phyloP scores from a whole-genome alignment of 148 eudicot species.

The Rheum nobile region DNA sequence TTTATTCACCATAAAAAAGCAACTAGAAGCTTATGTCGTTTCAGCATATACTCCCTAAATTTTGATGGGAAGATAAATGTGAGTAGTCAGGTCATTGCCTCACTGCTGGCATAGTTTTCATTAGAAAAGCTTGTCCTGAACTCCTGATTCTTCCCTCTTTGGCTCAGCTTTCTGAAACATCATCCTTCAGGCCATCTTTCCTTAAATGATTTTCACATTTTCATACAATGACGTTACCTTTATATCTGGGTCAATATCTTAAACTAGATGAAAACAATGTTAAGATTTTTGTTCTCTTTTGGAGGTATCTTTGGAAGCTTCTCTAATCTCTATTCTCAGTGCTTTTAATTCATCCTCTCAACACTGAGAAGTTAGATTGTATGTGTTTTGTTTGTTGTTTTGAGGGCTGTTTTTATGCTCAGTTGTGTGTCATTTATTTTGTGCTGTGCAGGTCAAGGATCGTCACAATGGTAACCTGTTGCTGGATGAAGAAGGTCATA shows the following conservation, averaged over 20 bases:
- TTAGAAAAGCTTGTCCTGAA: background rate
- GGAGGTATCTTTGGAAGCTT: background rate
- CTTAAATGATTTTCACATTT: background rate
- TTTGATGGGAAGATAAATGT: background rate
- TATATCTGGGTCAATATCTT: background rate
- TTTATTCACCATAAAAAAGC: background rate
- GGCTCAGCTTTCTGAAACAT: background rate
- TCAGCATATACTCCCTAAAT: background rate
- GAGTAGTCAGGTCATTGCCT: background rate
- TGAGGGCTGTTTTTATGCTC: background rate
- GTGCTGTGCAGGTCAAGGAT: constrained; percentile 63
- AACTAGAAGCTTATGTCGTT: background rate
- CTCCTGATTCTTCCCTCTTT: background rate
- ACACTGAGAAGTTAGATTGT: background rate
- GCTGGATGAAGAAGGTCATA: constrained; percentile 98
- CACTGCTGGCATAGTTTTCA: background rate
- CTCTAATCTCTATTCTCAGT: background rate
- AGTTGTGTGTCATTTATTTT: constrained; percentile 4
- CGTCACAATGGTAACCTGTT: constrained; percentile 96
- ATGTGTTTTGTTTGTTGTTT: background rate
- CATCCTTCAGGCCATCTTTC: background rate
- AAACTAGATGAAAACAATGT: background rate
- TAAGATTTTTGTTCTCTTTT: background rate
- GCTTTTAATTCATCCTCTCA: background rate
- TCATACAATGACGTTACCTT: background rate